phyloP scores from a whole-genome alignment of 768 basidiomycete genomes.

The Galerina marginata region DNA sequence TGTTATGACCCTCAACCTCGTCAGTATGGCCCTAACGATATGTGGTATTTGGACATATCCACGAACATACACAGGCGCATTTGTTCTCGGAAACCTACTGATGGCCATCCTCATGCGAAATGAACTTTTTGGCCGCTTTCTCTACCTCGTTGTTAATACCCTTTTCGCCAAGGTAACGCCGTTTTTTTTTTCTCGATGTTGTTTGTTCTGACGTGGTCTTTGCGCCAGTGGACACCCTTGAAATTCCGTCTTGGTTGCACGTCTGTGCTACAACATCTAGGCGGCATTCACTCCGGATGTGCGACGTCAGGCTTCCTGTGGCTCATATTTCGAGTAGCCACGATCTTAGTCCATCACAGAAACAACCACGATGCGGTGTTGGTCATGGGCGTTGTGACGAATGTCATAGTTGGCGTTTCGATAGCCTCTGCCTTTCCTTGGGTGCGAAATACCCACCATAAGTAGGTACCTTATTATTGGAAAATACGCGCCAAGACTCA shows the following conservation, averaged over 20 bases:
- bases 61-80: constrained; percentile 65
- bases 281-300: constrained; percentile 86
- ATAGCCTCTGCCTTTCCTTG: constrained; percentile 76
- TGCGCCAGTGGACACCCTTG: constrained; percentile 48
- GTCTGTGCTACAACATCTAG: constrained; percentile 76
- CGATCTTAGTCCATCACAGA: constrained; percentile 55
- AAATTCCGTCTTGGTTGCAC: constrained; percentile 72
- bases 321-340: constrained; percentile 67
- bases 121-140: constrained; percentile 78
- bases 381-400: constrained; percentile 65
- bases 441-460: constrained; percentile 83
- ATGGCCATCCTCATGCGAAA: constrained; percentile 79
- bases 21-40: constrained; percentile 64
- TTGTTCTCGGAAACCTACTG: constrained; percentile 77
- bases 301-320: constrained; percentile 76
- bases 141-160: constrained; percentile 76
- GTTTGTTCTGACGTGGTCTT: constrained; percentile 9
- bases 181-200: background rate
- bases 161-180: constrained; percentile 73
- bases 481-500: background rate
- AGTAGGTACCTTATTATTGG: constrained; percentile 47
- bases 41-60: constrained; percentile 74
- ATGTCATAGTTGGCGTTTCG: constrained; percentile 62
- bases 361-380: constrained; percentile 60
- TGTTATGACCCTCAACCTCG: constrained; percentile 61